Evolutionary conservation across 1,284 basidiomycete genomes (phyloP), one percentile per base, ranked within the genome.

Genomic region (Vanrija sp.): DNA sequence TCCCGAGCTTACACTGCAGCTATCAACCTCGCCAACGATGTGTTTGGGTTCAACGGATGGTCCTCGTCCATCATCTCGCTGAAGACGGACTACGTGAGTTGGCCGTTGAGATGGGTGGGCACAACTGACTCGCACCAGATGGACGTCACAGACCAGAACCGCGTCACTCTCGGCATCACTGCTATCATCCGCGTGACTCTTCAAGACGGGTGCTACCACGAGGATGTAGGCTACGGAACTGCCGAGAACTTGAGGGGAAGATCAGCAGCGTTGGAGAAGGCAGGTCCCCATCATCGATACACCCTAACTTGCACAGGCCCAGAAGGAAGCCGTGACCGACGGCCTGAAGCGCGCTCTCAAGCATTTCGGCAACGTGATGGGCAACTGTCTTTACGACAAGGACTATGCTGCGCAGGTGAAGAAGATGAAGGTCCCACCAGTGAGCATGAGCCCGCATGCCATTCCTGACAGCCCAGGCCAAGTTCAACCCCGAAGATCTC

Each of bases 11-110:
- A 51, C 46, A 36, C 6, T 14, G 5, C 47, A 77, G 85, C 91
- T 31, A 92, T 97, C 72, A 92, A 91, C 65, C 81, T 98, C 22
- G 95, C 95, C 1, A 98, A 98, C 72, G 94, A 98, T 65, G 89
- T 98, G 36, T 98, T 98, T 77, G 95, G 95, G 1, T 97, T 93
- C 79, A 94, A 98, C 61, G 96, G 96, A 10, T 98, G 95, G 95
- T 91, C 87, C 49, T 90, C 92, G 3, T 88, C 79, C 51, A 82
- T 98, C 46, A 83, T 89, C 51, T 87, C 77, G 47, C 76, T 97
- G 41, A 85, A 85, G 16, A 88, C 87, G 5, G 81, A 83, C 64
- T 84, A 76, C 66, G 80, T 82, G 47, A 57, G 78, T 62, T 35
- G 14, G 5, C 2, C 9, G 4, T 9, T 25, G 24, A 5, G 5